Percentiles rank a stretch among this genome's conserved stretches.
Conservation (phyloP, 2,329 filamentous ascomycete genomes). For the Hirsutella rhossiliensis region DNA sequence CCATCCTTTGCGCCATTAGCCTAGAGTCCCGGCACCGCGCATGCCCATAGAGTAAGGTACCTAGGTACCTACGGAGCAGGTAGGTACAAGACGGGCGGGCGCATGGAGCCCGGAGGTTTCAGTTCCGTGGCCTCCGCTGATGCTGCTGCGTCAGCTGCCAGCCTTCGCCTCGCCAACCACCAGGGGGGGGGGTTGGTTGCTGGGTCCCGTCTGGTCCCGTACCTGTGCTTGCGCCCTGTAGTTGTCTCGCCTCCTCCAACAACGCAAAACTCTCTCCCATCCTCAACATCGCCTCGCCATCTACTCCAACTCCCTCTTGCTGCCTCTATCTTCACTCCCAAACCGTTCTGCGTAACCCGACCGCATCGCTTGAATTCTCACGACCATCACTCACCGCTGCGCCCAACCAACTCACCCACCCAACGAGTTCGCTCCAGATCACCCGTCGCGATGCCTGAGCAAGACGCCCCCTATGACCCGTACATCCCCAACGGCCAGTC, state of each 20-base stretch:
- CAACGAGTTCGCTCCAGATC: not conserved
- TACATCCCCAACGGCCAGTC: conserved; percentile 67
- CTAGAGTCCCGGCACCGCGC: too few relatives aligned
- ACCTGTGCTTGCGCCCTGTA: not conserved
- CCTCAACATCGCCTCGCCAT: not conserved
- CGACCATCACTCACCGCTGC: not conserved
- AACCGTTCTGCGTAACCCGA: conserved; percentile 1
- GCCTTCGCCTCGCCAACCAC: conserved; percentile 16
- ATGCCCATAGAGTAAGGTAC: too few relatives aligned
- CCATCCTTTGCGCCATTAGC: too few relatives aligned
- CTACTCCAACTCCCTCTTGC: not conserved
- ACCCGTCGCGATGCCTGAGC: conserved; percentile 34
- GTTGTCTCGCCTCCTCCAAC: conserved; percentile 5
- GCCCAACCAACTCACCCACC: not conserved
- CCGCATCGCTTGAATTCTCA: not conserved
- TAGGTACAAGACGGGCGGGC: too few relatives aligned
- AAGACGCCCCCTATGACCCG: conserved; percentile 66
- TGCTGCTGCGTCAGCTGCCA: conserved; percentile 15
- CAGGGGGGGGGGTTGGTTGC: conserved; percentile 3
- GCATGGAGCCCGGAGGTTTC: conserved; percentile 6
- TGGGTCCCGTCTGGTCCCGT: not conserved
- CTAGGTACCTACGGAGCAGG: too few relatives aligned
- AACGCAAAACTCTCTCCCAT: conserved; percentile 8
- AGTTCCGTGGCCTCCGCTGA: conserved; percentile 11
- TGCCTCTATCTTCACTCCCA: conserved; percentile 1